These are phyloP conservation scores for Ostreobium quekettii DNA, from an alignment of 139 green algal genomes.

Conservation along the genomic window DNA sequence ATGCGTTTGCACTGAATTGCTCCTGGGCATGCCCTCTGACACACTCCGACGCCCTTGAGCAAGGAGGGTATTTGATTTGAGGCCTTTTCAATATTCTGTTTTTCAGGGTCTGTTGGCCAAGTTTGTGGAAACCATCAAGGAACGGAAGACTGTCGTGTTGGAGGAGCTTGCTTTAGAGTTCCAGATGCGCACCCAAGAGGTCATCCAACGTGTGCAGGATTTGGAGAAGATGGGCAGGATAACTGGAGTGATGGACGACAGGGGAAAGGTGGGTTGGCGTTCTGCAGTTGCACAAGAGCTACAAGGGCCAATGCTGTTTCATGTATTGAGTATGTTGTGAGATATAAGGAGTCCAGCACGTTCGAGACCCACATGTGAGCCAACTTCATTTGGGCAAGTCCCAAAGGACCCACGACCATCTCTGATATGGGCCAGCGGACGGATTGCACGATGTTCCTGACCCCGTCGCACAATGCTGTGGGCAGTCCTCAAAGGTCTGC, in stretches of 20 bases:
- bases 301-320: too few relatives aligned
- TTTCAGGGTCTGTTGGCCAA: constrained; percentile 38
- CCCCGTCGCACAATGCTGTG: too few relatives aligned
- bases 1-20: neutral
- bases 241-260: constrained; percentile 46
- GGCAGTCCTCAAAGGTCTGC: too few relatives aligned
- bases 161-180: constrained; percentile 71
- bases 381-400: too few relatives aligned
- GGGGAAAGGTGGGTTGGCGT: constrained; percentile 29
- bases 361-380: too few relatives aligned
- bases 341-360: too few relatives aligned
- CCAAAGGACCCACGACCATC: too few relatives aligned
- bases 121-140: constrained; percentile 57
- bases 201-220: constrained; percentile 35
- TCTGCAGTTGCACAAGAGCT: neutral
- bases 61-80: neutral
- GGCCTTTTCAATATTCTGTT: neutral
- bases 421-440: too few relatives aligned
- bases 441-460: too few relatives aligned
- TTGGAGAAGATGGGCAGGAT: constrained; percentile 41
- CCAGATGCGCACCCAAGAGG: constrained; percentile 43
- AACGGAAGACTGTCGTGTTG: constrained; percentile 60
- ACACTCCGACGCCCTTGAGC: neutral
- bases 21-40: neutral
- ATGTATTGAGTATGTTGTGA: too few relatives aligned